These are phyloP conservation scores for Boletus pseudo-olivaceus DNA, from an alignment of 768 basidiomycete genomes.

Conservation along the genomic window DNA sequence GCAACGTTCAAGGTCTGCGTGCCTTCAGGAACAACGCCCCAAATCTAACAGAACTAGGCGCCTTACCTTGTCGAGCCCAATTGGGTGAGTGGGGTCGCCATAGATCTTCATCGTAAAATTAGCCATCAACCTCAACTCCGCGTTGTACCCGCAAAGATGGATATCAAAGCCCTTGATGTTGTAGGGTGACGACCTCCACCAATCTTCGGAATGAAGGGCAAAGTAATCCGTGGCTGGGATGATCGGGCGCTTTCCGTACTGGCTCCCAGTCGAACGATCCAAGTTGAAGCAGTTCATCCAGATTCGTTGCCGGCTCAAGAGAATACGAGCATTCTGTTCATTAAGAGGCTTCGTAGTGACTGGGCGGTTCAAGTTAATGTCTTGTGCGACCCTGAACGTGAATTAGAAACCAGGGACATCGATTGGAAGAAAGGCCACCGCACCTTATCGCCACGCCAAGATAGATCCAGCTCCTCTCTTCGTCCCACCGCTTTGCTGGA, in stretches of 20 bases:
- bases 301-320: conserved; percentile 83
- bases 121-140: conserved; percentile 63
- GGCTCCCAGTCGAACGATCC: conserved; percentile 82
- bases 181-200: conserved; percentile 66
- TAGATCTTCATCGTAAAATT: conserved; percentile 62
- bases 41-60: not conserved
- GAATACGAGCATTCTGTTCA: conserved; percentile 78
- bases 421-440: conserved; percentile 11
- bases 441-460: conserved; percentile 86
- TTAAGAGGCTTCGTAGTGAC: conserved; percentile 69
- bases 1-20: conserved; percentile 61
- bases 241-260: conserved; percentile 85
- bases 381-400: conserved; percentile 71
- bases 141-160: conserved; percentile 74
- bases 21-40: conserved; percentile 1
- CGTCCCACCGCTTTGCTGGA: conserved; percentile 78
- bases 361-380: conserved; percentile 83
- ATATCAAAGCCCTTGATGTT: conserved; percentile 77
- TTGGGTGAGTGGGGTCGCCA: conserved; percentile 69
- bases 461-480: conserved; percentile 87
- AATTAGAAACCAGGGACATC: conserved; percentile 4
- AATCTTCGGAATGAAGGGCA: conserved; percentile 62
- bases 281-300: conserved; percentile 92
- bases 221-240: conserved; percentile 76
- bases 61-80: conserved; percentile 68